Base-by-base conservation (phyloP, 2,329 filamentous ascomycete genomes). In the Aspergillus sp. region DNA sequence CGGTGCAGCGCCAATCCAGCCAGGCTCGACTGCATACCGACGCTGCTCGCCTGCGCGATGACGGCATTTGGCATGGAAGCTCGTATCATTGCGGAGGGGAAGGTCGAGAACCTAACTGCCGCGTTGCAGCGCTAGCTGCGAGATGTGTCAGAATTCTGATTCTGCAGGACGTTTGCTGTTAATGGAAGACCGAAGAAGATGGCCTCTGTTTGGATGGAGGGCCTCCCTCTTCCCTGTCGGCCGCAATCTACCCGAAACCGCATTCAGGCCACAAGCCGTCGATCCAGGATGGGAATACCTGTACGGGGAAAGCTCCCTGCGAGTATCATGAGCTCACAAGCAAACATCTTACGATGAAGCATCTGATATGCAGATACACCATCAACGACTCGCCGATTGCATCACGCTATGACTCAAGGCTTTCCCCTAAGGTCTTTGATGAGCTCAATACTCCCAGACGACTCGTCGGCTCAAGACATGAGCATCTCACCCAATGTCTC, bases 131-230 rank as follows among this genome's bases (percentile, higher is more conserved):
- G 50, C 27, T 52, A 33, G 37, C 23, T 31, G 3, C 21, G 51
- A 46, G 51, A 46, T 53, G 21, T 52, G 51, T 53, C 51, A 53
- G 51, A 53, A 45, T 25, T 15, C 44, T 46, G 23, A 23, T n/a
- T 31, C 44, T 46, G 44, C 15, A 17, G 27, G 14, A 15, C 23
- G 44, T 3, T 15, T 46, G 44, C 44, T 46, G 12, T 25, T 45
- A 21, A 23, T 46, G 9, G 4, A n/a, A 17, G 23, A 52, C 35
- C 15, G 27, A 31, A 31, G 27, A 11, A 31, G 27, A 31, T 31
- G 27, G 27, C 9, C 27, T 31, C 27, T 31, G 27, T 31, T 31
- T 31, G 27, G 27, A 31, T 31, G n/a, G 37, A 14, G 35, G 37
- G 23, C 14, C 23, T 23, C 8, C 25, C n/a, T 41, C 15, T 52